Evolutionary conservation across 169 alveolate genomes (phyloP).

Genomic region (Plasmodium coatneyi): DNA sequence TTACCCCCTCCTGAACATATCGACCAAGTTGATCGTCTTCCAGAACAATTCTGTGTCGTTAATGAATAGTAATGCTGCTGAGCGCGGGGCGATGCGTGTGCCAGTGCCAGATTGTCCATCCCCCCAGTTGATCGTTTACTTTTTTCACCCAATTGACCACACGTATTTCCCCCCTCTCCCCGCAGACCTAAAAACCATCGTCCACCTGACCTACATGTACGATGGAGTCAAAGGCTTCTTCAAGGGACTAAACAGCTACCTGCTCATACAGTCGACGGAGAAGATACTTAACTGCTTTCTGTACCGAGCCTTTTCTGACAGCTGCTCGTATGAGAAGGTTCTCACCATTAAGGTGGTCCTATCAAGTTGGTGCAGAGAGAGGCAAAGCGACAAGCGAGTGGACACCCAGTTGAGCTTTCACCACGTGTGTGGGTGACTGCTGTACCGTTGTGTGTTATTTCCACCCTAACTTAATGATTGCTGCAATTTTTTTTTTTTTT

Average conservation of each 20-base stretch:
- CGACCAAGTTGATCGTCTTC: constrained; percentile 64
- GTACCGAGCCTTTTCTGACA: constrained; percentile 38
- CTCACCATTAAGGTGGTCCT: constrained; percentile 68
- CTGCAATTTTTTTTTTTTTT: neutral
- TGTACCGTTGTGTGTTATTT: neutral
- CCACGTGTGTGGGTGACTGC: neutral
- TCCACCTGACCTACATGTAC: constrained; percentile 50
- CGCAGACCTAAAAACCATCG: constrained; percentile 27
- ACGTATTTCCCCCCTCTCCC: neutral
- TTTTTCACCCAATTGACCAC: no score
- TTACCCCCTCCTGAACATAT: constrained; percentile 49
- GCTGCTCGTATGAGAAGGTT: constrained; percentile 59
- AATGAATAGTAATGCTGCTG: constrained; percentile 15
- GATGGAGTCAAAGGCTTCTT: constrained; percentile 69
- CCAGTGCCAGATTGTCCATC: neutral
- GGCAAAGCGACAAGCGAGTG: neutral
- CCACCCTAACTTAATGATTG: neutral
- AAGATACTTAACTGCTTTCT: constrained; percentile 50
- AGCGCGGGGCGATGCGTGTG: neutral
- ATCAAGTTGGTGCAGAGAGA: constrained; percentile 30
- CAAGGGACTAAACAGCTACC: constrained; percentile 34
- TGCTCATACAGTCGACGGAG: constrained; percentile 43
- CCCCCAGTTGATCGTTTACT: neutral
- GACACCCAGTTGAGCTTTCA: neutral
- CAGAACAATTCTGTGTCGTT: constrained; percentile 42